Conservation (phyloP, 2,329 filamentous ascomycete genomes). For the Knoxdaviesia capensis region DNA sequence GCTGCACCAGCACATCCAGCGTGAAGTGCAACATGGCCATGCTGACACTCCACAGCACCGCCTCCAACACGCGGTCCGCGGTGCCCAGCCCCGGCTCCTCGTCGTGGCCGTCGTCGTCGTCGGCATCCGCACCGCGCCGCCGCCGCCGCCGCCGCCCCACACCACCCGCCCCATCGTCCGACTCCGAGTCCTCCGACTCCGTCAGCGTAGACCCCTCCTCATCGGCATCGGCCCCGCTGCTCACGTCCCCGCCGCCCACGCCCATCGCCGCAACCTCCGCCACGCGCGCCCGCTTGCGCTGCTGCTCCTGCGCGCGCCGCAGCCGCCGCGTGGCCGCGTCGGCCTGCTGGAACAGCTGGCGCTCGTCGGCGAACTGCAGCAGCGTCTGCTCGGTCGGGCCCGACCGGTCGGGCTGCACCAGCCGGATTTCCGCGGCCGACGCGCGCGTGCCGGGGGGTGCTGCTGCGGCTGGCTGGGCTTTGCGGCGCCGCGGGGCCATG, state of each 20-base stretch:
- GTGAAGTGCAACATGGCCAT: slow-evolving; percentile 58
- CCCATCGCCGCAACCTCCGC: slow-evolving; percentile 3
- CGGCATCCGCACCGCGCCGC: slow-evolving; percentile 5
- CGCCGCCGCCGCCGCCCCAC: no score
- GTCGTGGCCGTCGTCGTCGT: slow-evolving; percentile 11
- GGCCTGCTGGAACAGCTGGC: slow-evolving; percentile 33
- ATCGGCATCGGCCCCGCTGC: slow-evolving; percentile 12
- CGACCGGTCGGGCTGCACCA: slow-evolving; percentile 50
- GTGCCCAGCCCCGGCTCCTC: slow-evolving; percentile 18
- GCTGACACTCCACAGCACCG: slow-evolving; percentile 36
- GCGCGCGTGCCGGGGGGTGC: no score
- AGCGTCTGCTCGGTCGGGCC: slow-evolving; percentile 43
- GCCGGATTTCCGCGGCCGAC: slow-evolving; percentile 30
- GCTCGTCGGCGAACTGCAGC: slow-evolving; percentile 50
- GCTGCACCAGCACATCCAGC: slow-evolving; percentile 58
- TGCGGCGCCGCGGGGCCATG: slow-evolving; percentile 29
- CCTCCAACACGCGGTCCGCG: slow-evolving; percentile 32
- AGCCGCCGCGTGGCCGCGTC: slow-evolving; percentile 16
- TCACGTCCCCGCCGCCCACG: slow-evolving; percentile 5
- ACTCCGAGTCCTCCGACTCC: slow-evolving; percentile 4
- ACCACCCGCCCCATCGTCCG: no score
- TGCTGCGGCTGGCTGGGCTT: no score
- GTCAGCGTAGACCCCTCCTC: slow-evolving; percentile 11
- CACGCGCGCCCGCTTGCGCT: slow-evolving; percentile 4
- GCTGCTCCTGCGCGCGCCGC: slow-evolving; percentile 15